Conservation (phyloP, 768 basidiomycete genomes). For the Lanmaoa pseudosensibilis region DNA sequence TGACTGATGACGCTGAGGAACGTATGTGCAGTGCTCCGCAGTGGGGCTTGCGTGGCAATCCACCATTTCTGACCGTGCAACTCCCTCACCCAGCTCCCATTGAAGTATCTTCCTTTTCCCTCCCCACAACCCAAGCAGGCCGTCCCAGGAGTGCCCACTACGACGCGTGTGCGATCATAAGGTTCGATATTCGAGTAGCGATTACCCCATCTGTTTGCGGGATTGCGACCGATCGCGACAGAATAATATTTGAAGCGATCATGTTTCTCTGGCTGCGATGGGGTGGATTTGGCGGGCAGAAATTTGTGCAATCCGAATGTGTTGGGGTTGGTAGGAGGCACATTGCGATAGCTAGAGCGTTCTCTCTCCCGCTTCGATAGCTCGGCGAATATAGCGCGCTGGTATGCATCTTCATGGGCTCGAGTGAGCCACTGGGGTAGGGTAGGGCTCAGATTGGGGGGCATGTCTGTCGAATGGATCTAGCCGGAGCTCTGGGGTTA, state of each 20-base stretch:
- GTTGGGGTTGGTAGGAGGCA: slow-evolving; percentile 10
- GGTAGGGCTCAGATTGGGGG: not conserved
- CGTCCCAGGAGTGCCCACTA: slow-evolving; percentile 37
- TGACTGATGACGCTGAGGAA: slow-evolving; percentile 73
- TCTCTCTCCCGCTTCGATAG: slow-evolving; percentile 41
- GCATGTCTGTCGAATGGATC: slow-evolving; percentile 8
- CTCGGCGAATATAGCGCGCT: slow-evolving; percentile 33
- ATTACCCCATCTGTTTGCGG: slow-evolving; percentile 50
- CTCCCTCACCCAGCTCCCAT: slow-evolving; percentile 86
- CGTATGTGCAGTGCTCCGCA: slow-evolving; percentile 65
- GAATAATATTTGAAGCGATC: slow-evolving; percentile 52
- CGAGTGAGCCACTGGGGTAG: slow-evolving; percentile 19
- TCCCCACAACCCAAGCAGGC: slow-evolving; percentile 22
- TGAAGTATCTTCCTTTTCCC: slow-evolving; percentile 59
- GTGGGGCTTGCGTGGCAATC: slow-evolving; percentile 85
- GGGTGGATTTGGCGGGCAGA: slow-evolving; percentile 2
- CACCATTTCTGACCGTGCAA: slow-evolving; percentile 71
- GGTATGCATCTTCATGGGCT: slow-evolving; percentile 13
- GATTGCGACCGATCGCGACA: slow-evolving; percentile 46
- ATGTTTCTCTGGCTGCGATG: slow-evolving; percentile 9
- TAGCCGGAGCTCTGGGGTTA: not conserved
- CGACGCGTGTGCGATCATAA: slow-evolving; percentile 79
- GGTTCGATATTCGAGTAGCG: slow-evolving; percentile 75
- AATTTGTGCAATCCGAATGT: slow-evolving; percentile 4
- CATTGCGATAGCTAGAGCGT: slow-evolving; percentile 31